Percentiles rank a stretch among this genome's conserved stretches.
These are phyloP conservation scores for Shiraia bambusicola DNA, from an alignment of 2,329 filamentous ascomycete genomes.

Conservation along the genomic window DNA sequence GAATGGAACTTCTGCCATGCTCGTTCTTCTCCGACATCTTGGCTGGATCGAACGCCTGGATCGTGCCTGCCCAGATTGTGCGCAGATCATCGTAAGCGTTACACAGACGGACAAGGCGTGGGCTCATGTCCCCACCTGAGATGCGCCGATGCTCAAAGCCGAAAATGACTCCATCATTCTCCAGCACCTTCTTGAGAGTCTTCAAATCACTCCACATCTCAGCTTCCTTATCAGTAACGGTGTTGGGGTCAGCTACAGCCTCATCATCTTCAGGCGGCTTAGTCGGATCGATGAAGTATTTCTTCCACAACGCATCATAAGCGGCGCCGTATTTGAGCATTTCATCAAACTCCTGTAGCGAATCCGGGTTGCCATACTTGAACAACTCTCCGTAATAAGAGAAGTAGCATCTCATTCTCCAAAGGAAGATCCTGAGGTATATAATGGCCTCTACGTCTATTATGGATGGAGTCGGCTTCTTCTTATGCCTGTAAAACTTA, in stretches of 20 bases:
- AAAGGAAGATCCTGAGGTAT: neutral
- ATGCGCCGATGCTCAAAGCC: slow-evolving; percentile 6
- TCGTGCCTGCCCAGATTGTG: slow-evolving; percentile 1
- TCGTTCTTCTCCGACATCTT: no score
- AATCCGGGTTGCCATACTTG: slow-evolving; percentile 9
- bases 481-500: no score
- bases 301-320: slow-evolving; percentile 12
- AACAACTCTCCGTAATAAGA: slow-evolving; percentile 6
- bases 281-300: slow-evolving; percentile 2
- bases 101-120: slow-evolving; percentile 5
- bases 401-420: slow-evolving; percentile 11
- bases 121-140: neutral
- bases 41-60: neutral
- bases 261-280: neutral
- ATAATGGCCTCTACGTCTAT: no score
- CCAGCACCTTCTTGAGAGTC: slow-evolving; percentile 6
- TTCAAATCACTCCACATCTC: slow-evolving; percentile 4
- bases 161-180: slow-evolving; percentile 12
- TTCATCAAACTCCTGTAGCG: slow-evolving; percentile 4
- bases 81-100: slow-evolving; percentile 5
- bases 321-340: slow-evolving; percentile 10
- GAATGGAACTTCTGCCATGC: no score
- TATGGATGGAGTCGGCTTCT: no score
- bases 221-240: neutral
- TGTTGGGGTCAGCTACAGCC: no score